These are phyloP conservation scores for Leucosporidium yakuticum DNA, from an alignment of 768 basidiomycete species.

Conservation along the genomic window DNA sequence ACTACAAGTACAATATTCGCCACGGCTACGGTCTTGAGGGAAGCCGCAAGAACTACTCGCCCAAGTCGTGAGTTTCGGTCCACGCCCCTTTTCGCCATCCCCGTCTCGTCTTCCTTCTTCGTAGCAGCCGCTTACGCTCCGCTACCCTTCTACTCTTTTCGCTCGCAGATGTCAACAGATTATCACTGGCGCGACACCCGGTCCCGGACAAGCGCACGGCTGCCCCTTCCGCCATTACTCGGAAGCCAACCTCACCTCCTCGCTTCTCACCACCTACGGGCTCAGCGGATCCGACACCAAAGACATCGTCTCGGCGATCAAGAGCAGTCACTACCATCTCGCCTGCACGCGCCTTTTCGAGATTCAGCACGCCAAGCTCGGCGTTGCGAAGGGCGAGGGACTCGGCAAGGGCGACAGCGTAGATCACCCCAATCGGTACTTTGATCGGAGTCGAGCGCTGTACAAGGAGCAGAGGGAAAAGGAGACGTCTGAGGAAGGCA, in stretches of 20 bases:
- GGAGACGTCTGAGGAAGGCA: conserved; percentile 32
- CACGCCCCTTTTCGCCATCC: neutral
- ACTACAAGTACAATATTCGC: conserved; percentile 93
- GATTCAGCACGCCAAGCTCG: conserved; percentile 63
- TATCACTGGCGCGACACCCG: conserved; percentile 62
- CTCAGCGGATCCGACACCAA: conserved; percentile 64
- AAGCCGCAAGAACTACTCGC: conserved; percentile 86
- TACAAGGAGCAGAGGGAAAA: conserved; percentile 15
- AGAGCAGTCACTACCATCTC: conserved; percentile 78
- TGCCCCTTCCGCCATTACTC: conserved; percentile 92
- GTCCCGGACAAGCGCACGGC: conserved; percentile 65
- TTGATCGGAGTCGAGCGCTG: conserved; percentile 37
- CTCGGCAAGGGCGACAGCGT: conserved; percentile 78
- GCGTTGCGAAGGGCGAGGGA: conserved; percentile 84
- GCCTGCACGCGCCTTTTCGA: conserved; percentile 97
- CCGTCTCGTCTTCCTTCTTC: neutral
- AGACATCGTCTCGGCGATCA: conserved; percentile 75
- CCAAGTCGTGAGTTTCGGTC: conserved; percentile 61
- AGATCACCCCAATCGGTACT: conserved; percentile 81
- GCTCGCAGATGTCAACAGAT: conserved; percentile 76
- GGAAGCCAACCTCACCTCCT: conserved; percentile 69
- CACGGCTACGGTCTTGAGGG: conserved; percentile 93
- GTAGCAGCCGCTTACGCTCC: conserved; percentile 10
- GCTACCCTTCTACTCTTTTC: neutral
- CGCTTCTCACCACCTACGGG: conserved; percentile 64